Percentiles rank a stretch among this genome's conserved stretches.
Evolutionary conservation across 2,329 filamentous ascomycete species (phyloP).

Genomic region (Cyphellophora europaea): DNA sequence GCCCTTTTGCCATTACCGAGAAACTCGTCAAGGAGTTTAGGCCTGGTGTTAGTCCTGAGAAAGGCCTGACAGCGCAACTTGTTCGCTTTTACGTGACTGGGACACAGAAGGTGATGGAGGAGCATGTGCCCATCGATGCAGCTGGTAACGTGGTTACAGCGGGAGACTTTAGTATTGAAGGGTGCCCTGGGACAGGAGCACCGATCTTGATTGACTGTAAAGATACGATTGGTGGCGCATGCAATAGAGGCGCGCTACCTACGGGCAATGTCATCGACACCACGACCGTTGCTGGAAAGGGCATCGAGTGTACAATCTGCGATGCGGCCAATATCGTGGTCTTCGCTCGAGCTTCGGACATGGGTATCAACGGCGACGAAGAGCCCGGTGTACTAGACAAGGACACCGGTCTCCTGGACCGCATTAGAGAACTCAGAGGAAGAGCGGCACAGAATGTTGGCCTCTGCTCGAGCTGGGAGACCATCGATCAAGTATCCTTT

Average conservation of each 20-base stretch:
- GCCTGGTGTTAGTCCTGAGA: constrained; percentile 7
- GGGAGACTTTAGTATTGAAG: constrained; percentile 7
- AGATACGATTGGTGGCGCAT: constrained; percentile 6
- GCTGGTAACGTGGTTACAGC: constrained; percentile 2
- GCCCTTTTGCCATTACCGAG: constrained; percentile 14
- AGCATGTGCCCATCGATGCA: constrained; percentile 13
- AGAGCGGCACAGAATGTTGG: constrained; percentile 9
- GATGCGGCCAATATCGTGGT: constrained; percentile 12
- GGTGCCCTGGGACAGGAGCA: constrained; percentile 10
- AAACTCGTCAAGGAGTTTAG: constrained; percentile 6
- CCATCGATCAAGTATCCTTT: constrained; percentile 8
- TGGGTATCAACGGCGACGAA: constrained; percentile 9
- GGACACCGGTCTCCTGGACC: constrained; percentile 4
- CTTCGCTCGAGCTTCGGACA: constrained; percentile 10
- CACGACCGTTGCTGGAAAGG: constrained; percentile 6
- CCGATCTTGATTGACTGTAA: constrained; percentile 14
- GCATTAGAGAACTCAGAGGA: constrained; percentile 10
- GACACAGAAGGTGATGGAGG: constrained; percentile 9
- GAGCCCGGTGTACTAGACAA: constrained; percentile 5
- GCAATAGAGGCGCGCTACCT: constrained; percentile 8
- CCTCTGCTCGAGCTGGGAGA: constrained; percentile 9
- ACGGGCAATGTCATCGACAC: constrained; percentile 6
- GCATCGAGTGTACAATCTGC: constrained; percentile 11
- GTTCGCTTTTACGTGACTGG: constrained; percentile 13
- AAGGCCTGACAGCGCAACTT: constrained; percentile 6